phyloP scores from a whole-genome alignment of 805 yeast genomes.

The Clavispora vitiphila region DNA sequence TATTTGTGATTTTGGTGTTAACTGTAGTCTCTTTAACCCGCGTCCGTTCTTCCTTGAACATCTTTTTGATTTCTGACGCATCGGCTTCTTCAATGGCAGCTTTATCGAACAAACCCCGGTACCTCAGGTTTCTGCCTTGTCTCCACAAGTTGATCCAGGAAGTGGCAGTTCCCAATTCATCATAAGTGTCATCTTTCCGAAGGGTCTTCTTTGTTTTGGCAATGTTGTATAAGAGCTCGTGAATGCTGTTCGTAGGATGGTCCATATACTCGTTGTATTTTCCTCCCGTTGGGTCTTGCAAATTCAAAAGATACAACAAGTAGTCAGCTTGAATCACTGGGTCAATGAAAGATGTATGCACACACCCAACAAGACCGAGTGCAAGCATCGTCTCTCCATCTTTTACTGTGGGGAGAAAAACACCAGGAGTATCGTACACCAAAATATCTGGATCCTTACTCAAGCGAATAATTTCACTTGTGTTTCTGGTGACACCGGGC shows the following conservation, averaged over 20 bases:
- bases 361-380: conserved; percentile 70
- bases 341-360: conserved; percentile 64
- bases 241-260: conserved; percentile 69
- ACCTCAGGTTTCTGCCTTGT: conserved; percentile 42
- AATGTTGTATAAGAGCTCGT: conserved; percentile 47
- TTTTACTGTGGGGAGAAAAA: conserved; percentile 70
- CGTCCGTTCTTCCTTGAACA: conserved; percentile 25
- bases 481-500: conserved; percentile 84
- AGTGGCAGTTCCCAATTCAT: conserved; percentile 58
- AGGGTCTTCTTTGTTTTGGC: conserved; percentile 37
- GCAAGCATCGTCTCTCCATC: conserved; percentile 67
- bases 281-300: conserved; percentile 46
- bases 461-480: conserved; percentile 71
- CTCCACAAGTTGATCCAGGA: conserved; percentile 60
- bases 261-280: conserved; percentile 43
- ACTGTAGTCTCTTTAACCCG: conserved; percentile 26
- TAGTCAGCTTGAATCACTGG: conserved; percentile 86
- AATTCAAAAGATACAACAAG: conserved; percentile 66
- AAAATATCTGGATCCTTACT: conserved; percentile 56
- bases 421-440: conserved; percentile 91
- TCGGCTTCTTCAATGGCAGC: conserved; percentile 28
- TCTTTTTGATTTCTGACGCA: conserved; percentile 18
- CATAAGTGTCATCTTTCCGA: conserved; percentile 33
- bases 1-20: conserved; percentile 23
- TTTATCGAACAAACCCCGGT: conserved; percentile 32